These are phyloP conservation scores for Volvox carteri DNA, from an alignment of 163 green algal species.

Conservation along the genomic window DNA sequence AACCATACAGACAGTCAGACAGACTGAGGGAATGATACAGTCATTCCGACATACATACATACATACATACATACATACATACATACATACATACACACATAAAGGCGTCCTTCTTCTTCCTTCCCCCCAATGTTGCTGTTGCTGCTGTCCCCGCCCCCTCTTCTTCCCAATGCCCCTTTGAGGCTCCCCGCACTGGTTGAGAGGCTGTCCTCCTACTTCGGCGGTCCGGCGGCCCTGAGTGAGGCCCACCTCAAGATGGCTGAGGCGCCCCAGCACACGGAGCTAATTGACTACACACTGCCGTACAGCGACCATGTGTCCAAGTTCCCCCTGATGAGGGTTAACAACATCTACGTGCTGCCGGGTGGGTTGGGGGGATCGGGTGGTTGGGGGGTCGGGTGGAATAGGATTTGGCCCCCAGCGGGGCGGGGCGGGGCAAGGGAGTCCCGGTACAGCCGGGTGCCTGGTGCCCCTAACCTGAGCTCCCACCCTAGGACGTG, in stretches of 20 bases:
- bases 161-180: background rate
- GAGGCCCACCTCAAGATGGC: slow-evolving; percentile 93
- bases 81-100: no score
- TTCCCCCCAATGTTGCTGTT: no score
- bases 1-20: no score
- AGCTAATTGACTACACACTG: slow-evolving; percentile 55
- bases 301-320: slow-evolving; percentile 58
- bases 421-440: background rate
- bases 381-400: background rate
- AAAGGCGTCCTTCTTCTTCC: no score
- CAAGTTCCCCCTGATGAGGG: slow-evolving; percentile 84
- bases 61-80: no score
- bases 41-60: no score
- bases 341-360: slow-evolving; percentile 90
- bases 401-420: background rate
- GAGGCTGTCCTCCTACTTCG: slow-evolving; percentile 66
- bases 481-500: no score
- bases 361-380: slow-evolving; percentile 66
- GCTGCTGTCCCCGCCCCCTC: no score
- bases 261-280: slow-evolving; percentile 70
- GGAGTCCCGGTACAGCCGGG: no score
- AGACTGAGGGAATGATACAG: no score
- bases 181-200: slow-evolving; percentile 69
- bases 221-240: slow-evolving; percentile 66
- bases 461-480: no score